These are phyloP conservation scores for Candida alai DNA, from an alignment of 805 yeast genomes.

Conservation along the genomic window DNA sequence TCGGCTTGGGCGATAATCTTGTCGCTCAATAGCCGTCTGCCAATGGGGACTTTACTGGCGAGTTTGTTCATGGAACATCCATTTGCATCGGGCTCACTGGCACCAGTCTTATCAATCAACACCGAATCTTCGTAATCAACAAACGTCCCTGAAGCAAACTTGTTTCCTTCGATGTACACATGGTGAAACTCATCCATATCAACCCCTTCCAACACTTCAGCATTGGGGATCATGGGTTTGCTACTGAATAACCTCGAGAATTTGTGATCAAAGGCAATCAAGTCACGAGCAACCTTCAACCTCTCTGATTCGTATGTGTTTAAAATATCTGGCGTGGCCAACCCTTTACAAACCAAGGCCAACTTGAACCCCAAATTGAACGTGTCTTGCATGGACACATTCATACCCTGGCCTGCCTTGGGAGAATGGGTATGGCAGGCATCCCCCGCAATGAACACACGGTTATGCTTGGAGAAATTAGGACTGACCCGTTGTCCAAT, in stretches of 20 bases:
- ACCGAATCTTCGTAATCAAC: conserved; percentile 23
- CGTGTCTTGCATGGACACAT: conserved; percentile 32
- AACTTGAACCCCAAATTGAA: conserved; percentile 30
- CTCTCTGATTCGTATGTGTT: conserved; percentile 29
- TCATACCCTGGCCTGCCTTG: conserved; percentile 94
- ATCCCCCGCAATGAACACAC: conserved; percentile 91
- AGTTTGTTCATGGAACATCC: conserved; percentile 4
- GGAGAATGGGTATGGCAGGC: conserved; percentile 99
- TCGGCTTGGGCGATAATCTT: conserved; percentile 21
- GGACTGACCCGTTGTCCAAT: conserved; percentile 29
- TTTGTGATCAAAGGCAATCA: conserved; percentile 27
- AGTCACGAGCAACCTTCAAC: conserved; percentile 24
- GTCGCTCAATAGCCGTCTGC: conserved; percentile 21
- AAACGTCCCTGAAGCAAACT: conserved; percentile 27
- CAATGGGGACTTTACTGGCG: conserved; percentile 22
- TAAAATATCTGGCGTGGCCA: conserved; percentile 17
- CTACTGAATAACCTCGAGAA: conserved; percentile 26
- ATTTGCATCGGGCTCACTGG: conserved; percentile 5
- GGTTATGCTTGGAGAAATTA: conserved; percentile 11
- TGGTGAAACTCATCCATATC: conserved; percentile 23
- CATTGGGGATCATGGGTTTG: conserved; percentile 19
- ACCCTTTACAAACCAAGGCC: conserved; percentile 26
- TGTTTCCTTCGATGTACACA: conserved; percentile 22
- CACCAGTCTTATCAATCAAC: conserved; percentile 11
- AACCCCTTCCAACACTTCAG: conserved; percentile 17